Base-by-base conservation (phyloP, 441 rosid species). In the Gossypium armourianum region DNA sequence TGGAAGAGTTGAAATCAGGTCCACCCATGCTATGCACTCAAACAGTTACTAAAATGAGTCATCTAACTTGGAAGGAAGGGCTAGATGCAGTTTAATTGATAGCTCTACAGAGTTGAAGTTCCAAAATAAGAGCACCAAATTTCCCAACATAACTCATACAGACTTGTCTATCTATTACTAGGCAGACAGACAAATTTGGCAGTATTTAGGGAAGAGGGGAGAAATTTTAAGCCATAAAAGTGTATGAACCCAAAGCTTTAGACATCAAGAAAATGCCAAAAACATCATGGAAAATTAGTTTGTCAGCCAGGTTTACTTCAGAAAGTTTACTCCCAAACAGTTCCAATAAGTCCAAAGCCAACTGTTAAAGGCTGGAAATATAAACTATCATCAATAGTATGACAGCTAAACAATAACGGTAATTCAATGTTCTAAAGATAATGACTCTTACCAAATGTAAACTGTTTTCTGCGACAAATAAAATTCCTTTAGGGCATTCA, bases 401-500 rank as follows among this genome's bases (percentile, higher is more conserved):
- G 45, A 26, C 45, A 69, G 65, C 54, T 26, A 61, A 70, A 65
- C 13, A 75, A 75, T 62, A 54, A 74, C 64, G 71, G 47, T 0
- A 36, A 32, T 49, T 8, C 32, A 72, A 71, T 64, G 69, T 49
- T 20, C 23, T 65, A 68, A 5, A 65, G 19, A 77, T 54, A 72
- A 43, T 50, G 66, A 70, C 69, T 54, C 83, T 86, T 84, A 92
- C 99, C 95, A 95, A 83, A 84, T 95, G 87, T 76, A 95, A 85
- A 83, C 97, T 79, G 85, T 90, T 95, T 68, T 89, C 99, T 32
- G 99, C 83, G 77, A 92, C 99, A 87, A 90, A 95, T 69, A 95
- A 80, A 82, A 92, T 81, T 54, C 99, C 99, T 71, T 83, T 87
- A 49, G 97, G 97, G 82, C 97, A 95, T 75, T 92, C 99, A 80